Evolutionary conservation across 2,329 filamentous ascomycete species (phyloP).

Genomic region (Claviceps citrina): DNA sequence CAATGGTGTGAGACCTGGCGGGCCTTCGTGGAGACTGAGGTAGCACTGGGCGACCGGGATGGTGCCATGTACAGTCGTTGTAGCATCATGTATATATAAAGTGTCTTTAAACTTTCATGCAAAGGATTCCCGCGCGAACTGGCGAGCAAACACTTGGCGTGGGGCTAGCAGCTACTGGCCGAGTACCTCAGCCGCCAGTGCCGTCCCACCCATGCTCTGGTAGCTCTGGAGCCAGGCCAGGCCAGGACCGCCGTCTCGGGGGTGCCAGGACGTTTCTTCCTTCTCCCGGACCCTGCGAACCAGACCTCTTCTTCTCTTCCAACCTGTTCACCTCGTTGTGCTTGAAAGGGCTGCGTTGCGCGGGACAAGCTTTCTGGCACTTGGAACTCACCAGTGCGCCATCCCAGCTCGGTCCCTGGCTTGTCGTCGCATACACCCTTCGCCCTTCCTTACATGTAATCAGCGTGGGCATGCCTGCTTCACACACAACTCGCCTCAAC

Average conservation of each 20-base stretch:
- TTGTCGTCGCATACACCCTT: constrained; percentile 1
- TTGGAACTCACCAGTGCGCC: not conserved
- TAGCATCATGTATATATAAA: constrained; percentile 18
- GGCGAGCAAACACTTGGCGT: not conserved
- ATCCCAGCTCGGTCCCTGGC: not conserved
- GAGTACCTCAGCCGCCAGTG: constrained; percentile 16
- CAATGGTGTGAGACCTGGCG: constrained; percentile 24
- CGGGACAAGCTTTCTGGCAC: not conserved
- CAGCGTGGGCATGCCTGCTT: constrained; percentile 16
- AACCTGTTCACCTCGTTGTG: constrained; percentile 16
- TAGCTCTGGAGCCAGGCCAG: constrained; percentile 17
- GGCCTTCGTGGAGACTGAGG: constrained; percentile 22
- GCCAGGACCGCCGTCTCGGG: constrained; percentile 22
- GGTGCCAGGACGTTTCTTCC: constrained; percentile 24
- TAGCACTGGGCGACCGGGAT: constrained; percentile 18
- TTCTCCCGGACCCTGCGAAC: constrained; percentile 22
- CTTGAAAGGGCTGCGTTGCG: constrained; percentile 1
- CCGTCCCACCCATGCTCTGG: constrained; percentile 22
- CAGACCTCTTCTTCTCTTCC: constrained; percentile 19
- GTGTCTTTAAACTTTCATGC: constrained; percentile 11
- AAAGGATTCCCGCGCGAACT: not conserved
- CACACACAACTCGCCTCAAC: constrained; percentile 16
- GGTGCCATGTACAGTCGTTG: constrained; percentile 19
- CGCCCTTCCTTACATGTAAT: constrained; percentile 7
- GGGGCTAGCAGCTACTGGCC: constrained; percentile 13